Evolutionary conservation across 177 flowering plant species (phyloP).

Genomic region (Tripterygium wilfordii): DNA sequence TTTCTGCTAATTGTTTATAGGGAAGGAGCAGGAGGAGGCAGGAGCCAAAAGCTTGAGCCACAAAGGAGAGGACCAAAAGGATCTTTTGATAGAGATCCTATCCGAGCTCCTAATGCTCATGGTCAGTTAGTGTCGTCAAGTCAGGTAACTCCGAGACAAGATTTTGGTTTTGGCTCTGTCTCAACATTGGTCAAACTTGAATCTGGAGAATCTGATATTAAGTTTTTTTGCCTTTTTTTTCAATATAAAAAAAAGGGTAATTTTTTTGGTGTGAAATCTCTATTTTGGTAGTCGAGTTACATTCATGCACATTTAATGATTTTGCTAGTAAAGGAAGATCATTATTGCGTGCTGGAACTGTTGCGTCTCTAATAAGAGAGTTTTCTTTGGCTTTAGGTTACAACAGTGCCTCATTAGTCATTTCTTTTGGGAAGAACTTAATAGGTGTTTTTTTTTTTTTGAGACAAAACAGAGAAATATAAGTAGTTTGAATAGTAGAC

Average conservation of each 20-base stretch:
- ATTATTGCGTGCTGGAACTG: too few species aligned
- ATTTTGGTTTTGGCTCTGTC: background rate
- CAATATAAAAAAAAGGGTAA: background rate
- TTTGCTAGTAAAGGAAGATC: too few species aligned
- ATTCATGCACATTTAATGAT: too few species aligned
- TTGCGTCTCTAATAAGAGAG: too few species aligned
- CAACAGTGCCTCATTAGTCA: too few species aligned
- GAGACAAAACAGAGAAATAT: too few species aligned
- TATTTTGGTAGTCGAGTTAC: too few species aligned
- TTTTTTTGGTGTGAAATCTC: too few species aligned
- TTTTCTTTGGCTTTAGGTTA: too few species aligned
- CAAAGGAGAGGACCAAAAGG: conserved; percentile 16
- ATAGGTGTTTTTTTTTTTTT: too few species aligned
- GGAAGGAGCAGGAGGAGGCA: conserved; percentile 17
- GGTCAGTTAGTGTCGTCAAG: conserved; percentile 16
- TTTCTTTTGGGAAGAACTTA: too few species aligned
- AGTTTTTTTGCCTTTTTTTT: background rate
- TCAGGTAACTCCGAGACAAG: conserved; percentile 24
- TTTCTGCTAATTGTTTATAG: conserved; percentile 10
- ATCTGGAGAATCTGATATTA: background rate
- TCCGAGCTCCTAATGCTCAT: conserved; percentile 18
- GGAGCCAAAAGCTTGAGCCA: conserved; percentile 11
- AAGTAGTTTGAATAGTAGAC: too few species aligned
- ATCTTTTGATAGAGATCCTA: conserved; percentile 7
- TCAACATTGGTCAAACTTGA: background rate